A percentile compares a stretch with the other conserved stretches of the same genome.
These are phyloP conservation scores for Candida glucosophila DNA, from an alignment of 1,139 yeast genomes.

Conservation along the genomic window DNA sequence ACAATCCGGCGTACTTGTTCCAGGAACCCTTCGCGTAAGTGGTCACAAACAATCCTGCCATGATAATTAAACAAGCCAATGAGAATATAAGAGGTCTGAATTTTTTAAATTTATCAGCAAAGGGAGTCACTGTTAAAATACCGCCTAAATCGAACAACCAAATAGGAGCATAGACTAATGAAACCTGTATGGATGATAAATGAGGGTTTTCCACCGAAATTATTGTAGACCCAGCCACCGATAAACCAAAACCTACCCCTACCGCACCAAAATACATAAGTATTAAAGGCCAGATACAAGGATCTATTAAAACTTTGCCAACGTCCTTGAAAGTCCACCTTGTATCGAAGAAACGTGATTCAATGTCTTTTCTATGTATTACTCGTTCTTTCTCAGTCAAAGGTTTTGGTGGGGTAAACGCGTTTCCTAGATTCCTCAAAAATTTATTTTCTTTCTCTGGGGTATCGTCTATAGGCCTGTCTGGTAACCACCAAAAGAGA, in stretches of 20 bases:
- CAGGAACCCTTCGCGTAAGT: slow-evolving; percentile 69
- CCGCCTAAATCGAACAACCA: slow-evolving; percentile 83
- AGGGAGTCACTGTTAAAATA: slow-evolving; percentile 65
- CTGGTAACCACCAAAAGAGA: slow-evolving; percentile 82
- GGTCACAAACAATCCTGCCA: slow-evolving; percentile 65
- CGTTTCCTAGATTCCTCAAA: slow-evolving; percentile 12
- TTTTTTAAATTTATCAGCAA: slow-evolving; percentile 60
- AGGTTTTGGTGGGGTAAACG: slow-evolving; percentile 39
- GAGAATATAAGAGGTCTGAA: slow-evolving; percentile 56
- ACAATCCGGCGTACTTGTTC: slow-evolving; percentile 72
- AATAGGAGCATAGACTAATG: slow-evolving; percentile 77
- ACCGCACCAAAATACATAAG: slow-evolving; percentile 94
- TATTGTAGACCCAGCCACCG: slow-evolving; percentile 81
- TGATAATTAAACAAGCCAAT: slow-evolving; percentile 55
- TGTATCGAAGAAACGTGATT: slow-evolving; percentile 26
- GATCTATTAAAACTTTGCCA: slow-evolving; percentile 46
- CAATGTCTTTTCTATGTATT: slow-evolving; percentile 61
- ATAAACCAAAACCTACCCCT: slow-evolving; percentile 80
- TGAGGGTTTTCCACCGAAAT: slow-evolving; percentile 56
- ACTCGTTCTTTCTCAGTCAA: slow-evolving; percentile 43
- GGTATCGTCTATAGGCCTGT: slow-evolving; percentile 45
- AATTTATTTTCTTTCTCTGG: slow-evolving; percentile 8
- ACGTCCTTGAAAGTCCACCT: slow-evolving; percentile 61
- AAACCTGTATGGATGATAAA: slow-evolving; percentile 59
- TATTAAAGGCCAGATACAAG: slow-evolving; percentile 70